A percentile compares a stretch with the other conserved stretches of the same genome.
phyloP scores from a whole-genome alignment of 2,329 filamentous ascomycete genomes.

The Penicillium sp. region DNA sequence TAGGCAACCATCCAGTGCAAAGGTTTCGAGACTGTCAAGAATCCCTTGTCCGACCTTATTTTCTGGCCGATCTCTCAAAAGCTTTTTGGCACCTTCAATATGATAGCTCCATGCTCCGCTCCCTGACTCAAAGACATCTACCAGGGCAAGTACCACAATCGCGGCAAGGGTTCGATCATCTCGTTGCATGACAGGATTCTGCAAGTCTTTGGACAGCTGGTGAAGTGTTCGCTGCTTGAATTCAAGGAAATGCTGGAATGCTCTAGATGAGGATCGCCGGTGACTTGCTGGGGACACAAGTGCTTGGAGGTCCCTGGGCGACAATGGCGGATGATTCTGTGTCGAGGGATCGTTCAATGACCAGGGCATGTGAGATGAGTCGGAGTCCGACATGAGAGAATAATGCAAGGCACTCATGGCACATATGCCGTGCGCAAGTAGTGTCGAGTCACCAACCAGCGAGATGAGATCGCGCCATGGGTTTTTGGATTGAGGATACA shows the following conservation, averaged over 20 bases:
- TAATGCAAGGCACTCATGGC: constrained; percentile 47
- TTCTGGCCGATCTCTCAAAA: constrained; percentile 36
- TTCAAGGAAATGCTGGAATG: constrained; percentile 38
- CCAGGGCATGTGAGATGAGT: constrained; percentile 32
- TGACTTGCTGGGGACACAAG: constrained; percentile 27
- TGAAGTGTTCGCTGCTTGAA: constrained; percentile 46
- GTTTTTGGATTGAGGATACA: constrained; percentile 44
- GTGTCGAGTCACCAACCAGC: constrained; percentile 40
- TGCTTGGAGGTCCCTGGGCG: constrained; percentile 24
- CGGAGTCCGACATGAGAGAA: constrained; percentile 34
- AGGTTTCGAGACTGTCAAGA: constrained; percentile 31
- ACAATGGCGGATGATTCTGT: constrained; percentile 12
- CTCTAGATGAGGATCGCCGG: constrained; percentile 29
- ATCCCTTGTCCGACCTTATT: constrained; percentile 17
- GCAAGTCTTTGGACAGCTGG: constrained; percentile 34
- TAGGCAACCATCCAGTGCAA: constrained; percentile 34
- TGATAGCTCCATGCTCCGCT: constrained; percentile 48
- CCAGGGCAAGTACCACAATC: constrained; percentile 46
- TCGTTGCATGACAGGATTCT: constrained; percentile 25
- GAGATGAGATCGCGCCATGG: constrained; percentile 46
- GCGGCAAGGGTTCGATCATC: constrained; percentile 42
- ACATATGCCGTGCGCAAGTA: constrained; percentile 43
- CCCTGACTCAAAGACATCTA: constrained; percentile 48
- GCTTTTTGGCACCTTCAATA: constrained; percentile 46
- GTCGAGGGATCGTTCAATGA: constrained; percentile 16